Base-by-base conservation (phyloP, 1,284 basidiomycete species). In the Pterulicium gracile region DNA sequence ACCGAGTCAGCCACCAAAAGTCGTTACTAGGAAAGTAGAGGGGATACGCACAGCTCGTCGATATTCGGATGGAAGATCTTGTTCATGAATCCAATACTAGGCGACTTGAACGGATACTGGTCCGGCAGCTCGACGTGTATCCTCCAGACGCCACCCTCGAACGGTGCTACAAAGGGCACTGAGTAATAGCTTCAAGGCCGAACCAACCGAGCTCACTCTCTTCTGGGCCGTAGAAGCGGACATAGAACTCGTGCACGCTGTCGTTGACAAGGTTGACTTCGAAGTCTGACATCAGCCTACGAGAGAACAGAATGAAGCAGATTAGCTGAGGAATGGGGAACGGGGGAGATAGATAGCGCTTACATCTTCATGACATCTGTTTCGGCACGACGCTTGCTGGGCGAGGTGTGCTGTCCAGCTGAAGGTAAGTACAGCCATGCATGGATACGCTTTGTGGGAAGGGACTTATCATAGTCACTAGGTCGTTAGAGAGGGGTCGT, bases 21-120 rank as follows among this genome's bases (percentile, higher is more conserved):
- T n/a, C n/a, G n/a, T n/a, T n/a, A n/a, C n/a, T n/a, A n/a, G n/a
- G n/a, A n/a, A n/a, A n/a, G n/a, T n/a, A n/a, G n/a, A 45, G 17
- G 27, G 18, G 22, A 47, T 4, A 64, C 85, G 60, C 58, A 92
- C 88, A 94, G 67, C 65, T 97, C 94, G 65, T 97, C 93, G 58
- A 97, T 97, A 62, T 97, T 98, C 7, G 95, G 95, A 60, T 98
- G 95, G 64, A 97, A 98, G 61, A 98, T 98, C 83, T 97, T 97
- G 79, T 98, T 98, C 91, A 97, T 95, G 68, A 98, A 98, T 1
- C 95, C 95, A 56, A 98, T 98, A 58, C 91, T 95, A 2, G 96
- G 95, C 24, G 91, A 95, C 67, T 98, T 98, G 81, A 88, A 98
- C 1, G 95, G 96, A 61, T 98, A 98, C 64, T 96, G 91, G 58